These are phyloP conservation scores for Lipomyces japonicus DNA, from an alignment of 805 yeast species.

Conservation along the genomic window DNA sequence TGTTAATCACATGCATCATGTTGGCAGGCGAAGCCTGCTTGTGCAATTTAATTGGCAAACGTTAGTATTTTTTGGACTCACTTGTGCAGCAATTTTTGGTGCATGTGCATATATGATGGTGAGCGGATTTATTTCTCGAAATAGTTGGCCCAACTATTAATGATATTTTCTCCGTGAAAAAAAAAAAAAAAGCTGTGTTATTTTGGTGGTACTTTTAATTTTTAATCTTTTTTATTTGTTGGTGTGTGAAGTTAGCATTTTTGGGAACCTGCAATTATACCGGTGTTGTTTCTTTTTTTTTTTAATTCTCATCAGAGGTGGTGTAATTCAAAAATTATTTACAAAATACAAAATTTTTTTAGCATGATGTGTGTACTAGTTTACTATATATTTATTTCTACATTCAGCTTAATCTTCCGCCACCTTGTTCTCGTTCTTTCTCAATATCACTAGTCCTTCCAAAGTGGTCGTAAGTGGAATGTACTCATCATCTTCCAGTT, in stretches of 20 bases:
- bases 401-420: conserved; percentile 24
- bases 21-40: conserved; percentile 20
- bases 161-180: too few relatives aligned
- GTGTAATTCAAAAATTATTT: too few relatives aligned
- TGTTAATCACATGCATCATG: conserved; percentile 14
- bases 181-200: too few relatives aligned
- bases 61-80: conserved; percentile 13
- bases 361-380: too few relatives aligned
- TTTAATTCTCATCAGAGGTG: too few relatives aligned
- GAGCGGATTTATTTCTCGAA: conserved; percentile 14
- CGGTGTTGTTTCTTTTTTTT: too few relatives aligned
- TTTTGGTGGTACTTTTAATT: too few relatives aligned
- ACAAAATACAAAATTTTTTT: too few relatives aligned
- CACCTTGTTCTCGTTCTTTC: conserved; percentile 52
- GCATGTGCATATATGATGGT: conserved; percentile 26
- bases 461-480: conserved; percentile 72
- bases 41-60: conserved; percentile 25
- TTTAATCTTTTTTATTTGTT: too few relatives aligned
- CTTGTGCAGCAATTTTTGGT: conserved; percentile 14
- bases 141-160: neutral
- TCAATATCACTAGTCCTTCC: conserved; percentile 91
- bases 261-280: too few relatives aligned
- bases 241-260: too few relatives aligned
- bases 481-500: conserved; percentile 91
- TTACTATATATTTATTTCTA: too few relatives aligned